Evolutionary conservation across 768 basidiomycete species (phyloP).

Genomic region (Lactarius quietus): DNA sequence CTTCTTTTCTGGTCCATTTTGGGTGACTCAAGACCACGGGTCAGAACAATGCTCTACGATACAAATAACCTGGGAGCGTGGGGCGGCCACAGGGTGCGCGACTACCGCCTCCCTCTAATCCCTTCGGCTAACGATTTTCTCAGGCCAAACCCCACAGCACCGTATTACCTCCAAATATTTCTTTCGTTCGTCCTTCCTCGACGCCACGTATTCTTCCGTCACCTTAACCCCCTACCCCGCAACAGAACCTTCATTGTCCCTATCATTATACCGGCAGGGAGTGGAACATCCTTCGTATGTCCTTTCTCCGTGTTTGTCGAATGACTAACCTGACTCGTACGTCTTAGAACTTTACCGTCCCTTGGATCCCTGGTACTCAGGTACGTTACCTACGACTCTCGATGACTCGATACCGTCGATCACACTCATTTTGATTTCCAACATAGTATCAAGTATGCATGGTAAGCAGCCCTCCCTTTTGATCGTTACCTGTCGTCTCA

Average conservation of each 20-base stretch:
- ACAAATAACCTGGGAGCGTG: conserved; percentile 32
- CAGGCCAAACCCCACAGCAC: conserved; percentile 53
- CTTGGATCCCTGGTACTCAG: conserved; percentile 55
- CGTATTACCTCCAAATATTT: conserved; percentile 59
- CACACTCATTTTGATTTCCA: background rate
- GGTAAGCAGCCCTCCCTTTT: conserved; percentile 35
- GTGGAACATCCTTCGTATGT: conserved; percentile 46
- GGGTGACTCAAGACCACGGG: background rate
- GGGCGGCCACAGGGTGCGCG: conserved; percentile 31
- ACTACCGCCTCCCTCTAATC: no score
- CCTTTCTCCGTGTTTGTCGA: background rate
- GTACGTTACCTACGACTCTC: conserved; percentile 31
- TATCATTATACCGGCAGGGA: conserved; percentile 49
- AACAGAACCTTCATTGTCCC: conserved; percentile 48
- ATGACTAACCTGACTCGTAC: conserved; percentile 2
- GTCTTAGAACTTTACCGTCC: conserved; percentile 54
- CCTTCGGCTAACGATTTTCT: conserved; percentile 8
- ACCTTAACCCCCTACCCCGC: background rate
- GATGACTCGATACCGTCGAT: background rate
- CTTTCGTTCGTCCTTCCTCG: conserved; percentile 46
- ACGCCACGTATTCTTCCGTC: background rate
- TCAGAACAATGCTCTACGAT: conserved; percentile 36
- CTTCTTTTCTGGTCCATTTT: background rate
- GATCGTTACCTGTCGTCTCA: background rate
- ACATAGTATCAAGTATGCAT: conserved; percentile 63